Evolutionary conservation across 2,329 filamentous ascomycete genomes (phyloP).

Genomic region (Dactylellina drechsleri): DNA sequence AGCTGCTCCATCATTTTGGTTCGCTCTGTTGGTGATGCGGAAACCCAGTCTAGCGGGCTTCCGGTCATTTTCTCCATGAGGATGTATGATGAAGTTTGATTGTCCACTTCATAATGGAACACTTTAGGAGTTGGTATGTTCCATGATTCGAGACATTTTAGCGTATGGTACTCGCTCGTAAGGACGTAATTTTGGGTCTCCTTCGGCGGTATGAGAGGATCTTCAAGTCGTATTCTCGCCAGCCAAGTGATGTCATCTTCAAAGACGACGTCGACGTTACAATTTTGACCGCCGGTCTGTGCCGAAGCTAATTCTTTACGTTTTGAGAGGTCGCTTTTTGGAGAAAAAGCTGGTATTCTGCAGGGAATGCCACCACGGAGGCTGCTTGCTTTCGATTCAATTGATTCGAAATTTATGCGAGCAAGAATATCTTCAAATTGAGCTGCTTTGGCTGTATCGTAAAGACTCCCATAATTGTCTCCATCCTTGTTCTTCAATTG

Average conservation of each 20-base stretch:
- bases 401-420: slow-evolving; percentile 24
- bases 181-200: slow-evolving; percentile 61
- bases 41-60: slow-evolving; percentile 61
- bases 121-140: slow-evolving; percentile 62
- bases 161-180: slow-evolving; percentile 63
- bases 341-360: slow-evolving; percentile 11
- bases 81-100: slow-evolving; percentile 63
- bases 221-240: slow-evolving; percentile 25
- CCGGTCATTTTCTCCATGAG: slow-evolving; percentile 64
- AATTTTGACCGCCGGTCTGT: slow-evolving; percentile 20
- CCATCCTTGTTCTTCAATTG: slow-evolving; percentile 12
- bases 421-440: slow-evolving; percentile 14
- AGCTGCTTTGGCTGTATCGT: slow-evolving; percentile 20
- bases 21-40: slow-evolving; percentile 57
- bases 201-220: slow-evolving; percentile 20
- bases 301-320: slow-evolving; percentile 1
- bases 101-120: slow-evolving; percentile 60
- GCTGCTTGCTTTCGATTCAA: slow-evolving; percentile 16
- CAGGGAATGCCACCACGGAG: slow-evolving; percentile 21
- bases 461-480: slow-evolving; percentile 2
- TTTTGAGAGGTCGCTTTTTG: slow-evolving; percentile 1
- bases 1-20: slow-evolving; percentile 60
- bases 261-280: slow-evolving; percentile 32
- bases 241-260: slow-evolving; percentile 31
- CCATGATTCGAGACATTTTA: slow-evolving; percentile 62